A percentile compares a stretch with the other conserved stretches of the same genome.
phyloP scores from a whole-genome alignment of 139 green algal species.

The Tetradesmus obliquus region DNA sequence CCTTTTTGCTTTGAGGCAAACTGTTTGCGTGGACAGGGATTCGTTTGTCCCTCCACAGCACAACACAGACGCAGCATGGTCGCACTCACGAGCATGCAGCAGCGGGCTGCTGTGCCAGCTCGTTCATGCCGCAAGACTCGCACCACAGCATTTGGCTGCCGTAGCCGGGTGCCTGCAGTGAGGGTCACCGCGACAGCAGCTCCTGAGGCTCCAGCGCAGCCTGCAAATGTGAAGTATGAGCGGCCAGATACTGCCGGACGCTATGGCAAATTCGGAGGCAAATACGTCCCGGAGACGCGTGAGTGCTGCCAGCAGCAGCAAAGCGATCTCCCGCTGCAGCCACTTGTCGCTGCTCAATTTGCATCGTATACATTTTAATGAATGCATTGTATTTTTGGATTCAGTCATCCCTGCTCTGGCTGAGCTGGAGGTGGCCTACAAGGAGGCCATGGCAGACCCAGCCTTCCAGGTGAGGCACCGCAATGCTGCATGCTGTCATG shows the following conservation, averaged over 20 bases:
- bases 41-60: neutral
- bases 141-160: neutral
- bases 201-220: conserved; percentile 13
- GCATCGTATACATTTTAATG: neutral
- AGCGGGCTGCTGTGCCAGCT: conserved; percentile 6
- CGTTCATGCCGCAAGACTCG: neutral
- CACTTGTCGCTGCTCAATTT: neutral
- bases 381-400: neutral
- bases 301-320: neutral
- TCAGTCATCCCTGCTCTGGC: conserved; percentile 89
- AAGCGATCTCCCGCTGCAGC: neutral
- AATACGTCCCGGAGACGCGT: conserved; percentile 97
- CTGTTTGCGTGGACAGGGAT: neutral
- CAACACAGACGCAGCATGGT: neutral
- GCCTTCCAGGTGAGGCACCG: conserved; percentile 72
- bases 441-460: conserved; percentile 71
- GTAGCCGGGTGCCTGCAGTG: neutral
- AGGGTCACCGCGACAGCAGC: conserved; percentile 10
- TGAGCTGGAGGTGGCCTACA: conserved; percentile 90
- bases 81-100: neutral
- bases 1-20: neutral
- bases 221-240: conserved; percentile 39
- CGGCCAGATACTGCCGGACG: conserved; percentile 85
- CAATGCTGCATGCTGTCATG: neutral
- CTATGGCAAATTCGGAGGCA: conserved; percentile 91